Conservation (phyloP, 1,284 basidiomycete genomes). For the Peniophora sp. region DNA sequence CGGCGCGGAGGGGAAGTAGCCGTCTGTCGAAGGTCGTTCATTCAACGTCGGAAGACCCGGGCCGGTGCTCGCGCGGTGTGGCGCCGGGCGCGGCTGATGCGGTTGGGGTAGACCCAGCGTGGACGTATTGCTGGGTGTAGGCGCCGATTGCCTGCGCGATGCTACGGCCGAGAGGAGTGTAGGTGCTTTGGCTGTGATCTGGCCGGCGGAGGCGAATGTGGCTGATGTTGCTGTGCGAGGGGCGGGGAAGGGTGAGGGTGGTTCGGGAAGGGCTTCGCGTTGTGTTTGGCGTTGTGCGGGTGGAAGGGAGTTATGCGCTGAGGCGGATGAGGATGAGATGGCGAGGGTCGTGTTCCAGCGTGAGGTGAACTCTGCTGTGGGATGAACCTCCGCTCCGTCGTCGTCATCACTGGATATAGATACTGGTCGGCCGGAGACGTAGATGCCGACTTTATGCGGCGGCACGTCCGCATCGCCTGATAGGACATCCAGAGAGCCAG, state of each 20-base stretch:
- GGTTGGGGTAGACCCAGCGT: slow-evolving; percentile 21
- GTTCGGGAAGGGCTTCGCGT: slow-evolving; percentile 56
- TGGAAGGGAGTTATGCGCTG: slow-evolving; percentile 14
- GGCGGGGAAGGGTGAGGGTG: slow-evolving; percentile 64
- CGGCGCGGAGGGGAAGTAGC: slow-evolving; percentile 21
- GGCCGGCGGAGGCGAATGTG: slow-evolving; percentile 7
- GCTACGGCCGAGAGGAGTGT: slow-evolving; percentile 47
- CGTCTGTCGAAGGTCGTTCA: slow-evolving; percentile 28
- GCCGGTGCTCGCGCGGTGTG: slow-evolving; percentile 14
- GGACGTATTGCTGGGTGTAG: slow-evolving; percentile 11
- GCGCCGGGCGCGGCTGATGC: slow-evolving; percentile 10
- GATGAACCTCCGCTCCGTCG: slow-evolving; percentile 30
- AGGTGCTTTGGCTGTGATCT: slow-evolving; percentile 14
- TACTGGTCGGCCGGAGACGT: slow-evolving; percentile 68
- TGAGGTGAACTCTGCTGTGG: slow-evolving; percentile 69
- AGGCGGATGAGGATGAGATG: slow-evolving; percentile 45
- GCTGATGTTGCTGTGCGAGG: slow-evolving; percentile 20
- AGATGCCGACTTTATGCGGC: slow-evolving; percentile 54
- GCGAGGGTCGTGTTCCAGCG: slow-evolving; percentile 86
- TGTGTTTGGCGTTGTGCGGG: slow-evolving; percentile 10
- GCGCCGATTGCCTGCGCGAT: slow-evolving; percentile 50
- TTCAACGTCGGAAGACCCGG: slow-evolving; percentile 18
- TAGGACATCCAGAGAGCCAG: slow-evolving; percentile 28
- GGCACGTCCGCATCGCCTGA: slow-evolving; percentile 20
- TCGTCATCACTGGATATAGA: slow-evolving; percentile 4